phyloP scores from a whole-genome alignment of 192 early-diverging fungal genomes.

The Rhizoclosmatium sp. region DNA sequence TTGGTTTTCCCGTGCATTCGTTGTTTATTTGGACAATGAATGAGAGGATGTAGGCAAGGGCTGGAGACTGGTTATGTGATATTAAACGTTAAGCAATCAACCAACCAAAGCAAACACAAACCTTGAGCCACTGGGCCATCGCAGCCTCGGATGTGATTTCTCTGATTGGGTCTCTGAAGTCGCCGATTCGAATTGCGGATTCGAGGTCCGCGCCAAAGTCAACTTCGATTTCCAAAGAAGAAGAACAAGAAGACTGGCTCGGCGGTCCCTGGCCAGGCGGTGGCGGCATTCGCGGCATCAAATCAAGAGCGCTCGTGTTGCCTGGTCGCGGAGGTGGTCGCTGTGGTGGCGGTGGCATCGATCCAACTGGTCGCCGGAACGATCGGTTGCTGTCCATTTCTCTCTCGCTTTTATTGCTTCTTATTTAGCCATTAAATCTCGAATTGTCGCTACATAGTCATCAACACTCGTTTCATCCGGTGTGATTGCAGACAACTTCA shows the following conservation, averaged over 20 bases:
- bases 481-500: conserved; percentile 21
- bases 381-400: background rate
- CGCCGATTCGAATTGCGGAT: background rate
- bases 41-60: background rate
- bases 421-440: conserved; percentile 13
- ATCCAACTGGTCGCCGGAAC: background rate
- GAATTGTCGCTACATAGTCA: conserved; percentile 16
- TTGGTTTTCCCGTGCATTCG: conserved; percentile 19
- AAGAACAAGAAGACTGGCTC: background rate
- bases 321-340: background rate
- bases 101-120: conserved; percentile 61
- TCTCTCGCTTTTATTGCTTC: background rate
- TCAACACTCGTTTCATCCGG: conserved; percentile 21
- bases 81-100: conserved; percentile 56
- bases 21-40: background rate
- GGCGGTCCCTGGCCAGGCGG: background rate
- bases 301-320: background rate
- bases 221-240: background rate
- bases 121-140: conserved; percentile 74
- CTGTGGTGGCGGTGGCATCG: background rate
- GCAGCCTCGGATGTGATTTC: conserved; percentile 65
- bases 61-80: conserved; percentile 58
- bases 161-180: conserved; percentile 55
- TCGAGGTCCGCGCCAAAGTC: background rate
- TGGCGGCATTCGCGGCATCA: conserved; percentile 25